Conservation (phyloP, 2,329 filamentous ascomycete genomes). For the Graphilbum sp. region DNA sequence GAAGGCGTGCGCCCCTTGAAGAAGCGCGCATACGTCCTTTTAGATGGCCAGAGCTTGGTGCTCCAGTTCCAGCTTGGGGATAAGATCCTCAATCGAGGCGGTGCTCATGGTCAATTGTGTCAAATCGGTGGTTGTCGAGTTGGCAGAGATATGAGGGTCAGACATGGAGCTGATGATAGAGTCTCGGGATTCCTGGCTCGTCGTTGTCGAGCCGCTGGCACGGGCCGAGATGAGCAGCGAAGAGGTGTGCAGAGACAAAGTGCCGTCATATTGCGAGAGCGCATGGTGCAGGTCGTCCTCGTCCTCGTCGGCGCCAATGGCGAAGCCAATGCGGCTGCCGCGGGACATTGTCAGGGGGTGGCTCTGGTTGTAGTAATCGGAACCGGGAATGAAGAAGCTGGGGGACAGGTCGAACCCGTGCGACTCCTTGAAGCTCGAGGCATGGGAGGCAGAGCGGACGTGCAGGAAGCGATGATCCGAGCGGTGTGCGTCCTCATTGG, state of each 20-base stretch:
- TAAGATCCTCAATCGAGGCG: constrained; percentile 21
- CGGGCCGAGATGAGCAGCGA: constrained; percentile 23
- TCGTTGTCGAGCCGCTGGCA: constrained; percentile 38
- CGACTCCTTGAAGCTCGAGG: constrained; percentile 40
- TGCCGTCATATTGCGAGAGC: background rate
- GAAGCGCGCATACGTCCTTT: background rate
- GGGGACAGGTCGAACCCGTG: constrained; percentile 44
- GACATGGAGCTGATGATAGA: constrained; percentile 28
- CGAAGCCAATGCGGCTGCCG: constrained; percentile 6
- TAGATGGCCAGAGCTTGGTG: background rate
- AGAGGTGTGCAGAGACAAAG: constrained; percentile 17
- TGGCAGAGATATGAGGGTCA: constrained; percentile 35
- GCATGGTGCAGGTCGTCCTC: constrained; percentile 9
- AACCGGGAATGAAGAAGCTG: constrained; percentile 39
- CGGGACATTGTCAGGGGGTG: constrained; percentile 13
- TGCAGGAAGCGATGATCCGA: constrained; percentile 16
- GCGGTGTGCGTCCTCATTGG: constrained; percentile 1
- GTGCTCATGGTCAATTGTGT: constrained; percentile 38
- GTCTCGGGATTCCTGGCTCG: constrained; percentile 29
- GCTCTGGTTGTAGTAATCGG: constrained; percentile 25
- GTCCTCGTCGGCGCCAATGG: constrained; percentile 13
- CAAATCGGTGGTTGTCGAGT: constrained; percentile 35
- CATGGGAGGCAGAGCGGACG: constrained; percentile 26
- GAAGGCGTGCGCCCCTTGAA: background rate
- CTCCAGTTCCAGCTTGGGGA: constrained; percentile 1